These are phyloP conservation scores for Wickerhamiella infanticola DNA, from an alignment of 1,139 yeast species.

Conservation along the genomic window DNA sequence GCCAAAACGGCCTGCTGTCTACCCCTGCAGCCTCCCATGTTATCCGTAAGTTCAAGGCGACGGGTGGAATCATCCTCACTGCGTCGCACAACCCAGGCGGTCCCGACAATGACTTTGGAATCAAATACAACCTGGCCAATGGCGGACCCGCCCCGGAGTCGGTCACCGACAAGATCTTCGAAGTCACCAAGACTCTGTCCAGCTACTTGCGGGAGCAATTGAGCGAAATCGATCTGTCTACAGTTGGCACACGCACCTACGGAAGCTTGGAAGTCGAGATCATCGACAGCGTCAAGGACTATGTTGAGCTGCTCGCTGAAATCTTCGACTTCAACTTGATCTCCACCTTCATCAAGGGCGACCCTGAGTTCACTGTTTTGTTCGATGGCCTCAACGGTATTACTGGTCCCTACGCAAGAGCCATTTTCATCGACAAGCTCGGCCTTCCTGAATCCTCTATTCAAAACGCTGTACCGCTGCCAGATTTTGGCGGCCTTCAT, in stretches of 20 bases:
- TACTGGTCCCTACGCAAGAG: slow-evolving; percentile 90
- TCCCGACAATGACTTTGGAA: slow-evolving; percentile 81
- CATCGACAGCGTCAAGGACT: slow-evolving; percentile 68
- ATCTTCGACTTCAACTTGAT: slow-evolving; percentile 84
- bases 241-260: slow-evolving; percentile 34
- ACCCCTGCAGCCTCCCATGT: slow-evolving; percentile 95
- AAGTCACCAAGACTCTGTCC: slow-evolving; percentile 42
- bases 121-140: slow-evolving; percentile 84
- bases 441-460: slow-evolving; percentile 56
- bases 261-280: slow-evolving; percentile 55
- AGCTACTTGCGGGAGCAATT: slow-evolving; percentile 41
- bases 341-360: slow-evolving; percentile 45
- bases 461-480: slow-evolving; percentile 64
- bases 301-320: slow-evolving; percentile 60
- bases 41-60: slow-evolving; percentile 55
- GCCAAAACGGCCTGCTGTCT: slow-evolving; percentile 74
- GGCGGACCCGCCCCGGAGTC: slow-evolving; percentile 99
- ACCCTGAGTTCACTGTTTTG: slow-evolving; percentile 49
- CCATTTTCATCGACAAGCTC: slow-evolving; percentile 69
- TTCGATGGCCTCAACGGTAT: slow-evolving; percentile 92
- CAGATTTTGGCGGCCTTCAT: slow-evolving; percentile 94
- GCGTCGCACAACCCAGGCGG: slow-evolving; percentile 99
- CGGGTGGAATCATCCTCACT: slow-evolving; percentile 92
- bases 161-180: slow-evolving; percentile 77
- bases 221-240: slow-evolving; percentile 44